Evolutionary conservation across 2,329 filamentous ascomycete species (phyloP).

Genomic region (Colletotrichum musae): DNA sequence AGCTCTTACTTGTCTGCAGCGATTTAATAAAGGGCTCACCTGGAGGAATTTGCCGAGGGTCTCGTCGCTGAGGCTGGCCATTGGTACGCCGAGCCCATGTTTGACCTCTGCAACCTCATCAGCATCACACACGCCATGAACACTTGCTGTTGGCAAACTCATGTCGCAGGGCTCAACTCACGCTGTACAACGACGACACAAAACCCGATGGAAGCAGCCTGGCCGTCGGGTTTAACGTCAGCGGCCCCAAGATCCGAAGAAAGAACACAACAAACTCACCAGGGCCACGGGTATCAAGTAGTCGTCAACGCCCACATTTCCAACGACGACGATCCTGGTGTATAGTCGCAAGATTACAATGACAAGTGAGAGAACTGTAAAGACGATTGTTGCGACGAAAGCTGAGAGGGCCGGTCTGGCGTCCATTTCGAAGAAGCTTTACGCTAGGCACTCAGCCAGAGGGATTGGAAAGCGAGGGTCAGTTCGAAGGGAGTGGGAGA

Average conservation of each 20-base stretch:
- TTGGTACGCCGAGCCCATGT: not conserved
- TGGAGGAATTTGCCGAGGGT: not conserved
- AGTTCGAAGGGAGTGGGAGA: not conserved
- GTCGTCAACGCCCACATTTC: slow-evolving; percentile 21
- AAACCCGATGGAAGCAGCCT: slow-evolving; percentile 1
- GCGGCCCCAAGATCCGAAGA: not conserved
- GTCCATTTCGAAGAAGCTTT: slow-evolving; percentile 8
- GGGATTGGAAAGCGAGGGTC: not conserved
- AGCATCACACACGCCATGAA: not conserved
- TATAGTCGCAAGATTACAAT: slow-evolving; percentile 17
- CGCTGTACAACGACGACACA: not conserved
- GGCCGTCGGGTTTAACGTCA: not conserved
- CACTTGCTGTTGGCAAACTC: not conserved
- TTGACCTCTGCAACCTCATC: not conserved
- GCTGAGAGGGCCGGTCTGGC: slow-evolving; percentile 15
- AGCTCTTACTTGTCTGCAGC: not conserved
- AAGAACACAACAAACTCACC: not conserved
- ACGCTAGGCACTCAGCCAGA: no score
- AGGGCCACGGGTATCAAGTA: slow-evolving; percentile 23
- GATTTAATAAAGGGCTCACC: not conserved
- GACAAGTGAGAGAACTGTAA: slow-evolving; percentile 10
- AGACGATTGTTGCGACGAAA: slow-evolving; percentile 20
- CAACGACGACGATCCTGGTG: slow-evolving; percentile 8
- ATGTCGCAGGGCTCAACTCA: not conserved
- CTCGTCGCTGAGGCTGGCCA: not conserved